These are phyloP conservation scores for Grigorovia jiainica DNA, from an alignment of 805 yeast genomes.

Conservation along the genomic window DNA sequence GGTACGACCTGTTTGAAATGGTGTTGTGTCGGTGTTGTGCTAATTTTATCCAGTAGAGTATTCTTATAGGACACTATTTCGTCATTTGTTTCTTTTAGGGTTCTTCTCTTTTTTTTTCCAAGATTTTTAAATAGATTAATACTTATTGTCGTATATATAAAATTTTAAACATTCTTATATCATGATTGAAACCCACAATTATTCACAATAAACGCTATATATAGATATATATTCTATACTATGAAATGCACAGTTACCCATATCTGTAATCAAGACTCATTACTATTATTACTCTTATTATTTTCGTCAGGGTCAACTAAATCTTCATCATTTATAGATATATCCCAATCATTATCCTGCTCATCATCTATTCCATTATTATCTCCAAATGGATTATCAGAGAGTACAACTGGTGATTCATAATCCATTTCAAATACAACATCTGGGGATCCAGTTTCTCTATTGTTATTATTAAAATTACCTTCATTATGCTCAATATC, in stretches of 20 bases:
- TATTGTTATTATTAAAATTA: too few relatives aligned
- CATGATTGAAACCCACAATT: background rate
- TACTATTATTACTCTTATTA: background rate
- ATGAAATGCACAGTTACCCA: too few relatives aligned
- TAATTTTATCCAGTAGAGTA: conserved; percentile 18
- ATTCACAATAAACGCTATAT: too few relatives aligned
- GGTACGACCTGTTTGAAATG: conserved; percentile 29
- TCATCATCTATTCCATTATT: background rate
- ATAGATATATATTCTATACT: background rate
- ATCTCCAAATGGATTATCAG: conserved; percentile 2
- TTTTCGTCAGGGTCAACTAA: background rate
- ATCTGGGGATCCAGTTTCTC: background rate
- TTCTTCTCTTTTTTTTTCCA: too few relatives aligned
- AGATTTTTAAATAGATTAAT: too few relatives aligned
- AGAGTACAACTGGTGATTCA: conserved; percentile 1
- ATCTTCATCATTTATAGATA: background rate
- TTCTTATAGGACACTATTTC: too few relatives aligned
- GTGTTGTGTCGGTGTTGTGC: conserved; percentile 27
- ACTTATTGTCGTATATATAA: too few relatives aligned
- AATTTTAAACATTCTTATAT: background rate
- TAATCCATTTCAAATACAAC: background rate
- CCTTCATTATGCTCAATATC: too few relatives aligned
- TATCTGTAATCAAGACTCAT: background rate
- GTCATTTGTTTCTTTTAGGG: too few relatives aligned
- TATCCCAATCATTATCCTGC: background rate